A percentile compares a stretch with the other conserved stretches of the same genome.
Evolutionary conservation across 306 rosid species (phyloP).

Genomic region (Quercus cerris): DNA sequence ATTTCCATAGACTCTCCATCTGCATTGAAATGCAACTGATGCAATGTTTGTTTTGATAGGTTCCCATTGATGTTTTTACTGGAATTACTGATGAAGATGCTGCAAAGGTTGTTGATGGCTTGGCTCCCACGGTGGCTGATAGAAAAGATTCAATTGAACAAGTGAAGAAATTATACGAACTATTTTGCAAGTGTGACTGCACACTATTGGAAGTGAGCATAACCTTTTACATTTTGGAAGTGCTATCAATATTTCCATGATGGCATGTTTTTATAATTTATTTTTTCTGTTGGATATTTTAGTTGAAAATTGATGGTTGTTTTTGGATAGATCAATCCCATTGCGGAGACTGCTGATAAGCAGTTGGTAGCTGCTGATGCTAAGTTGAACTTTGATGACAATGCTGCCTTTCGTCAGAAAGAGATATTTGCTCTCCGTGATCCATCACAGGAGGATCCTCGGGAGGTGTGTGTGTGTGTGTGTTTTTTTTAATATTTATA

Average conservation of each 20-base stretch:
- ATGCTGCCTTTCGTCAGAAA: slow-evolving; percentile 91
- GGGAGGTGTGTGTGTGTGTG: slow-evolving; percentile 60
- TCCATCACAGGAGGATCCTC: slow-evolving; percentile 97
- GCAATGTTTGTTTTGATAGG: slow-evolving; percentile 47
- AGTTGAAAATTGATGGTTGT: slow-evolving; percentile 15
- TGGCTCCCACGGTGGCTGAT: slow-evolving; percentile 80
- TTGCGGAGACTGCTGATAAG: slow-evolving; percentile 93
- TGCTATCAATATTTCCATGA: neutral
- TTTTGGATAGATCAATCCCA: slow-evolving; percentile 78
- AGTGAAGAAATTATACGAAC: slow-evolving; percentile 94
- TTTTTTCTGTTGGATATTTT: slow-evolving; percentile 5
- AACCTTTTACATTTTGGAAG: neutral
- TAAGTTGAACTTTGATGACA: slow-evolving; percentile 94
- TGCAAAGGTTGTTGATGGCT: slow-evolving; percentile 94
- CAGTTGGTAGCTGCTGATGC: slow-evolving; percentile 99
- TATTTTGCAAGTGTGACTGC: slow-evolving; percentile 79
- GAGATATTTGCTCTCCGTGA: slow-evolving; percentile 88
- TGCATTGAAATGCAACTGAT: slow-evolving; percentile 20
- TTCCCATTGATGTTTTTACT: slow-evolving; percentile 86
- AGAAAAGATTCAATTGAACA: slow-evolving; percentile 80
- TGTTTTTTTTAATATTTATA: neutral
- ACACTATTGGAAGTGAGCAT: slow-evolving; percentile 92
- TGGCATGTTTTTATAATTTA: slow-evolving; percentile 1
- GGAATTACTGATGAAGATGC: slow-evolving; percentile 96
- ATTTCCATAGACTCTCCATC: neutral